phyloP scores from a whole-genome alignment of 2,329 filamentous ascomycete genomes.

The Diaporthe sp. region DNA sequence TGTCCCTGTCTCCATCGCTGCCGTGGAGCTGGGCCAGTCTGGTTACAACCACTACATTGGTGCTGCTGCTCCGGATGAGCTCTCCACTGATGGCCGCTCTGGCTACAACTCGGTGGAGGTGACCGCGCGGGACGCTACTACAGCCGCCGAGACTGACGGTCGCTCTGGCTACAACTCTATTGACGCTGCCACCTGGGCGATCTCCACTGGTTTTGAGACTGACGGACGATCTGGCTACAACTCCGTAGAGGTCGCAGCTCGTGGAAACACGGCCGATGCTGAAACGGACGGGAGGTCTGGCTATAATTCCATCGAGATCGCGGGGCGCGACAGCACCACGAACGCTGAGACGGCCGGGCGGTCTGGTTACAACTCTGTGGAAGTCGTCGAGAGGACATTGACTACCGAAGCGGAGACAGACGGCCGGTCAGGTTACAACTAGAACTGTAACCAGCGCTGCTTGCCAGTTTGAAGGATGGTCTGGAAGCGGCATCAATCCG shows the following conservation, averaged over 20 bases:
- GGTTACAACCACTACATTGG: not conserved
- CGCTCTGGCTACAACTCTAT: conserved; percentile 25
- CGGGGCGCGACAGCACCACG: not conserved
- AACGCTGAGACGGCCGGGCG: not conserved
- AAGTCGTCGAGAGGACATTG: not conserved
- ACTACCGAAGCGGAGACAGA: not conserved
- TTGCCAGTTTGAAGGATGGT: not conserved
- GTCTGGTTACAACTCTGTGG: not conserved
- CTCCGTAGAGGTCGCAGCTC: not conserved
- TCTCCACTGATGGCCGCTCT: not conserved
- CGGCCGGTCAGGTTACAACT: conserved; percentile 18
- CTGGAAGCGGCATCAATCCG: not conserved
- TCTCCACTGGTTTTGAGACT: not conserved
- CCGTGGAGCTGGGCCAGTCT: not conserved
- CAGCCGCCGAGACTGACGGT: not conserved
- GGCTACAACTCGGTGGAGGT: conserved; percentile 13
- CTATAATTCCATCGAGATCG: not conserved
- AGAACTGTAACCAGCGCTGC: not conserved
- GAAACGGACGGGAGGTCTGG: not conserved
- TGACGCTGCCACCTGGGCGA: not conserved
- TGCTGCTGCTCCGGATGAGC: not conserved
- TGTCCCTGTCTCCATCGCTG: not conserved
- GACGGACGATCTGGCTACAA: conserved; percentile 13
- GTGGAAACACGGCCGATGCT: not conserved
- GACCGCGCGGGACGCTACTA: not conserved